These are phyloP conservation scores for Colletotrichum sojae DNA, from an alignment of 2,329 filamentous ascomycete species.

Conservation along the genomic window DNA sequence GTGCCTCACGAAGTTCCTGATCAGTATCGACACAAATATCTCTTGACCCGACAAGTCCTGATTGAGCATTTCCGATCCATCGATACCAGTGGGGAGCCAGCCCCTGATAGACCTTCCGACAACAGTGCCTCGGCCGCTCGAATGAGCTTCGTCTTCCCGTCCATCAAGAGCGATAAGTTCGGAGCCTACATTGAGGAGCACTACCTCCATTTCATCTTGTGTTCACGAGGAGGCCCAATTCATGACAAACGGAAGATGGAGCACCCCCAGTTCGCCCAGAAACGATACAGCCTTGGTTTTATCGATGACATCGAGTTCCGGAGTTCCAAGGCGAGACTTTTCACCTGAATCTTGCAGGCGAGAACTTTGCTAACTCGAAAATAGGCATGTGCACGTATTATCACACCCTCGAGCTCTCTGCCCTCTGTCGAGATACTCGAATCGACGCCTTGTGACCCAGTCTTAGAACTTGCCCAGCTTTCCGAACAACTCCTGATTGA, in stretches of 20 bases:
- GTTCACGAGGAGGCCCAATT: background rate
- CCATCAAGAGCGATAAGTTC: slow-evolving; percentile 58
- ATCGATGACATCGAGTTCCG: slow-evolving; percentile 74
- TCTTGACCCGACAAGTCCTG: slow-evolving; percentile 73
- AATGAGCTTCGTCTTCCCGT: slow-evolving; percentile 26
- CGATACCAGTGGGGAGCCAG: slow-evolving; percentile 10
- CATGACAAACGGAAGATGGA: background rate
- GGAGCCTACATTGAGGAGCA: slow-evolving; percentile 65
- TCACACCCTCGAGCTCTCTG: slow-evolving; percentile 6
- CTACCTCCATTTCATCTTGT: slow-evolving; percentile 76
- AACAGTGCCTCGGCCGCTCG: slow-evolving; percentile 60
- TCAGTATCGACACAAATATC: slow-evolving; percentile 63
- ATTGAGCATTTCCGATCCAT: slow-evolving; percentile 70
- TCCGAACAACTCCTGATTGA: background rate
- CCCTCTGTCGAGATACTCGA: background rate
- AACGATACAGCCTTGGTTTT: slow-evolving; percentile 73
- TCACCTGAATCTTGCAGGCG: background rate
- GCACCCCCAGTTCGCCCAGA: slow-evolving; percentile 62
- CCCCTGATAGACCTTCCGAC: slow-evolving; percentile 49
- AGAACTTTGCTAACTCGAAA: background rate
- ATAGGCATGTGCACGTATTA: slow-evolving; percentile 8
- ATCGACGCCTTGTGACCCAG: background rate
- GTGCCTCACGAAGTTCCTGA: slow-evolving; percentile 59
- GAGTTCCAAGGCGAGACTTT: slow-evolving; percentile 70
- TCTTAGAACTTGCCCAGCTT: background rate